Percentiles rank a stretch among this genome's conserved stretches.
Evolutionary conservation across 495 filamentous ascomycete genomes (phyloP).

Genomic region (Hyphodiscus hymeniophilus): DNA sequence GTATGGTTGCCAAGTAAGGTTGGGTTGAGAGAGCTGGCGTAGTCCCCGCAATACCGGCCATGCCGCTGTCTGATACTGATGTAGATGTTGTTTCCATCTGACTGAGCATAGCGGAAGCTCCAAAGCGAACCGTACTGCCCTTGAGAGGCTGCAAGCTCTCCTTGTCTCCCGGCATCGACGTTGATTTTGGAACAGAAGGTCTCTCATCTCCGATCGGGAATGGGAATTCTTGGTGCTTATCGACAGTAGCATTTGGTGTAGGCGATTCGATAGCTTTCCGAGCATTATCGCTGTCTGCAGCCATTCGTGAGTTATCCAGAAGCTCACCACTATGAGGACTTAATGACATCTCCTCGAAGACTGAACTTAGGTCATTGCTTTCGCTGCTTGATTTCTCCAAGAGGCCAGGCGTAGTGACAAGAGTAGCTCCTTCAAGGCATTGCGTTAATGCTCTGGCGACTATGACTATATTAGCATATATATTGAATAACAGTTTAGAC

Average conservation of each 20-base stretch:
- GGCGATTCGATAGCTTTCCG: conserved; percentile 21
- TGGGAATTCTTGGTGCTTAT: conserved; percentile 20
- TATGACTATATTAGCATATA: too few relatives aligned
- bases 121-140: background rate
- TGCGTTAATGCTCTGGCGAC: conserved; percentile 18
- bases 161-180: background rate
- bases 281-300: conserved; percentile 22
- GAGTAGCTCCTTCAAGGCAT: conserved; percentile 9
- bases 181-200: background rate
- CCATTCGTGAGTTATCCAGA: conserved; percentile 20
- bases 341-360: conserved; percentile 19
- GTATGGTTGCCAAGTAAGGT: background rate
- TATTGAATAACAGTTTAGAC: too few relatives aligned
- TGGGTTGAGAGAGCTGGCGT: background rate
- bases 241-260: conserved; percentile 13
- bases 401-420: conserved; percentile 1
- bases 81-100: background rate
- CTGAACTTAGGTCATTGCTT: conserved; percentile 15
- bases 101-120: background rate
- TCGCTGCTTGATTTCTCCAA: background rate
- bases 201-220: conserved; percentile 7
- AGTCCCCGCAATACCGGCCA: background rate
- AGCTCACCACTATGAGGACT: conserved; percentile 16
- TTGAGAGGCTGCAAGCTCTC: background rate
- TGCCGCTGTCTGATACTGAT: too few relatives aligned